phyloP scores from a whole-genome alignment of 345 rosid species.

The Rhizophora apiculata region DNA sequence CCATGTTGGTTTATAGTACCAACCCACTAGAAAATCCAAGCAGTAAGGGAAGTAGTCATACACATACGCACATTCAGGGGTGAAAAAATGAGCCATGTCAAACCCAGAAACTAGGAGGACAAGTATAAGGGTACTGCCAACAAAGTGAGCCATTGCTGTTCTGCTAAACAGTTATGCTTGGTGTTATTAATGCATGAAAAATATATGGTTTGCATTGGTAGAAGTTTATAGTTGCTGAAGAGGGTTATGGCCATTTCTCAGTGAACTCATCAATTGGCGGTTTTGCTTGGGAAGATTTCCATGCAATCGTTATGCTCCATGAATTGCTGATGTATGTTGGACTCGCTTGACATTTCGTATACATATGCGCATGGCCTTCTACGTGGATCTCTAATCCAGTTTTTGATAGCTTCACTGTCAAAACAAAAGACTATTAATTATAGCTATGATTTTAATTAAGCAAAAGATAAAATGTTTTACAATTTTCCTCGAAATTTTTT shows the following conservation, averaged over 20 bases:
- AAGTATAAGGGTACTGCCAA: background rate
- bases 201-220: background rate
- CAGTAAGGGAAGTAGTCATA: conserved; percentile 3
- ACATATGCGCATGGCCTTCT: too few relatives aligned
- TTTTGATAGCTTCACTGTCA: too few relatives aligned
- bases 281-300: background rate
- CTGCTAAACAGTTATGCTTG: background rate
- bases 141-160: background rate
- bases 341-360: too few relatives aligned
- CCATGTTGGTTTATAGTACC: background rate
- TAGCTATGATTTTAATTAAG: too few relatives aligned
- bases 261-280: background rate
- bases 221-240: background rate
- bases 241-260: background rate
- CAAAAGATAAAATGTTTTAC: too few relatives aligned
- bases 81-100: background rate
- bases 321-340: conserved; percentile 6
- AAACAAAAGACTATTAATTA: too few relatives aligned
- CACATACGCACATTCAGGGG: background rate
- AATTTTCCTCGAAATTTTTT: too few relatives aligned
- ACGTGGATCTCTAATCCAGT: too few relatives aligned
- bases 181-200: background rate
- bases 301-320: conserved; percentile 13
- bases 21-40: conserved; percentile 1
- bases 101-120: background rate